Evolutionary conservation across 371 early-diverging fungal species (phyloP).

Genomic region (Actinomucor elegans): DNA sequence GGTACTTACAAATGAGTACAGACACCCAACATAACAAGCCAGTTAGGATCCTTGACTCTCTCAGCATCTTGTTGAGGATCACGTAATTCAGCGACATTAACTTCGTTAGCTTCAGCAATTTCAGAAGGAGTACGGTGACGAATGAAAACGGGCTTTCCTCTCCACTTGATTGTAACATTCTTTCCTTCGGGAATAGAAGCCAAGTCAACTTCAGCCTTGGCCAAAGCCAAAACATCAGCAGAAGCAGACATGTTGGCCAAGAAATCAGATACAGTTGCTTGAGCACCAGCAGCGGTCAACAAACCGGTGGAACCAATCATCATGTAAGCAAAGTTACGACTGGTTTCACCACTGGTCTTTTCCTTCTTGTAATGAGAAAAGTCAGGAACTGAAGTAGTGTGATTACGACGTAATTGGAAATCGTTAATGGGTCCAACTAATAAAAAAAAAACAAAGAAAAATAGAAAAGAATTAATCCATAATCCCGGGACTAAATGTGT

Average conservation of each 20-base stretch:
- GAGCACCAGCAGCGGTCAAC: constrained; percentile 84
- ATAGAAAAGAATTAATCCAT: not conserved
- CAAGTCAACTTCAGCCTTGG: constrained; percentile 95
- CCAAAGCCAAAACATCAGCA: constrained; percentile 96
- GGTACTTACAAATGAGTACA: constrained; percentile 96
- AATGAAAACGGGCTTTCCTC: constrained; percentile 98
- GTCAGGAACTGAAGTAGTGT: constrained; percentile 66
- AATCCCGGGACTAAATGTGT: not conserved
- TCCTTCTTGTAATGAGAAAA: constrained; percentile 66
- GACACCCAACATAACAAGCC: constrained; percentile 97
- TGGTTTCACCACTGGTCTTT: constrained; percentile 62
- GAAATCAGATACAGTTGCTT: constrained; percentile 91
- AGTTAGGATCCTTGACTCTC: constrained; percentile 90
- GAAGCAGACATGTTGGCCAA: constrained; percentile 92
- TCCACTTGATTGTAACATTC: constrained; percentile 97
- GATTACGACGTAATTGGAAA: constrained; percentile 56
- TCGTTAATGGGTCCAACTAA: constrained; percentile 36
- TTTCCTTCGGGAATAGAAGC: constrained; percentile 93
- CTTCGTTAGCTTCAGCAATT: constrained; percentile 90
- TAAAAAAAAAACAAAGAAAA: not conserved
- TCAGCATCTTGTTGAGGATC: constrained; percentile 93
- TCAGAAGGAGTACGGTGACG: constrained; percentile 95
- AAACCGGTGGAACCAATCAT: constrained; percentile 93
- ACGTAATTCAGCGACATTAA: constrained; percentile 77
- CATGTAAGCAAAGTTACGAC: constrained; percentile 87